Conservation (phyloP, 163 green algal species). For the Chlamydomonas reinhardtii region DNA sequence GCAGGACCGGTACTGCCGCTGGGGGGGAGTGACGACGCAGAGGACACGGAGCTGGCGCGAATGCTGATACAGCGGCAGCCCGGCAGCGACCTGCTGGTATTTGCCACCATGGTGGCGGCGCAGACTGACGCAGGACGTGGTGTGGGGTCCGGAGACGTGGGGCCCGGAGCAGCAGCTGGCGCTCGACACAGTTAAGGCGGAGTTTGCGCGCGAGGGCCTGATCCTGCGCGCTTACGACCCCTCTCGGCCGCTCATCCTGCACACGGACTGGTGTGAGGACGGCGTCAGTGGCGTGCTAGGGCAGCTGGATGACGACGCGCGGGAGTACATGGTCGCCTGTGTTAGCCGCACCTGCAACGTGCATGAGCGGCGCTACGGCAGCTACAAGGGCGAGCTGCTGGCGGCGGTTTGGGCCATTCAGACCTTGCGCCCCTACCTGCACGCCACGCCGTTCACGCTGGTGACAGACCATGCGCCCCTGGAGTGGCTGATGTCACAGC, state of each 20-base stretch:
- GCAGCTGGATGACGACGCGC: constrained; percentile 35
- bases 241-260: not conserved
- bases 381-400: constrained; percentile 6
- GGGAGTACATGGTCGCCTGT: constrained; percentile 33
- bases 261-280: not conserved
- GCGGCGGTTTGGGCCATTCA: constrained; percentile 50
- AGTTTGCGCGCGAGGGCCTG: not conserved
- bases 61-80: too few species aligned
- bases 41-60: too few species aligned
- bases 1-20: too few species aligned
- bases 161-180: not conserved
- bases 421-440: constrained; percentile 45
- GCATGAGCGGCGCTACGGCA: too few species aligned
- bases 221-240: not conserved
- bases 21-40: too few species aligned
- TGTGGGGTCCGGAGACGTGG: constrained; percentile 10
- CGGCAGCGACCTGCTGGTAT: too few species aligned
- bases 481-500: constrained; percentile 38
- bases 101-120: too few species aligned
- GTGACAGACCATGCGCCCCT: constrained; percentile 53
- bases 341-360: not conserved
- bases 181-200: not conserved
- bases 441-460: constrained; percentile 39
- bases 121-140: not conserved
- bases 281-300: constrained; percentile 30